A percentile compares a stretch with the other conserved stretches of the same genome.
phyloP scores from a whole-genome alignment of 108 stramenopile species.

The Skeletonema grethae region DNA sequence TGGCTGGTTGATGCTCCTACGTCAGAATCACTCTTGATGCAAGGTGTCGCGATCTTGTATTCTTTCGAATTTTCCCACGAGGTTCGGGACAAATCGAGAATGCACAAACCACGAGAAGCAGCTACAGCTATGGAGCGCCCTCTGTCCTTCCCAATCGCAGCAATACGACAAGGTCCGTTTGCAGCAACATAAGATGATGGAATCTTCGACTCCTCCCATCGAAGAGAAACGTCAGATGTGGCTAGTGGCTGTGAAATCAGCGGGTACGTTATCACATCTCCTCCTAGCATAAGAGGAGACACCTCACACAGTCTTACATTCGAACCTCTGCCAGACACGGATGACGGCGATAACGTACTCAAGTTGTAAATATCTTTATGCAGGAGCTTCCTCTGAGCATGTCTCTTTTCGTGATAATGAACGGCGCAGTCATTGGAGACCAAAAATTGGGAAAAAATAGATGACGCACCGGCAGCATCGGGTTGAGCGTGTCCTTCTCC shows the following conservation, averaged over 20 bases:
- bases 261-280: conserved; percentile 30
- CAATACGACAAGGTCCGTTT: conserved; percentile 44
- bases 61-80: neutral
- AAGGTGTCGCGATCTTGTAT: neutral
- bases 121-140: conserved; percentile 47
- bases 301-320: conserved; percentile 21
- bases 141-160: conserved; percentile 21
- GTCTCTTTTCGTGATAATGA: conserved; percentile 28
- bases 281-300: conserved; percentile 24
- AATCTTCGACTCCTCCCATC: conserved; percentile 41
- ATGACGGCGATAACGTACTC: conserved; percentile 30
- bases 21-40: neutral
- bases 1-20: neutral
- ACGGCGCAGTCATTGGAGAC: conserved; percentile 14
- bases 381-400: neutral
- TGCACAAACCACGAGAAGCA: conserved; percentile 36
- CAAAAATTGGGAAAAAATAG: conserved; percentile 27
- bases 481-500: neutral
- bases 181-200: conserved; percentile 33
- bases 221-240: conserved; percentile 15
- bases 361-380: conserved; percentile 29
- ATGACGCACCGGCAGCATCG: neutral
- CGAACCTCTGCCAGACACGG: neutral
- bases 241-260: conserved; percentile 20
- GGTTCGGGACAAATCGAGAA: conserved; percentile 34